Evolutionary conservation across 2,329 filamentous ascomycete species (phyloP), one percentile per base, ranked within the genome.

Genomic region (Penicillium nordicum): DNA sequence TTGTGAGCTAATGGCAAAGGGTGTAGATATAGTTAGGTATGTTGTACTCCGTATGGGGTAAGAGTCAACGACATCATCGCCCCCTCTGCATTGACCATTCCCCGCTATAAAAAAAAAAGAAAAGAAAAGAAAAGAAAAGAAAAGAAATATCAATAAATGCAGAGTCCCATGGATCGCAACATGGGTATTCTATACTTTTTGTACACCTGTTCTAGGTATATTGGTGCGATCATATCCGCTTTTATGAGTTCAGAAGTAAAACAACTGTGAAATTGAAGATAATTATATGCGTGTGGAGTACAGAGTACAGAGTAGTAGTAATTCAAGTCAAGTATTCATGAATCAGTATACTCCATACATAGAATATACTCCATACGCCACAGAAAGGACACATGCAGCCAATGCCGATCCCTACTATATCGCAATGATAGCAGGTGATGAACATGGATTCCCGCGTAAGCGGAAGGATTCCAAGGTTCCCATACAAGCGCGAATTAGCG

Each of bases 21-120:
- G 29, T 34, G 12, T 34, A 34, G 30, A 14, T 18, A 18, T 18
- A 18, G 18, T 18, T 34, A 34, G 32, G 14, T 12, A 27, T 25
- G 40, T 11, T 43, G 41, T 29, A 29, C 41, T 43, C 38, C 21
- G 21, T 25, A 44, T 44, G 42, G 25, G 25, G 25, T 29, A 44
- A 12, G 25, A 44, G 25, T 29, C 16, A 23, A 38, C 55, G 80
- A 84, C 62, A 74, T 83, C 25, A 54, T 59, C 4, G 23, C 36
- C 25, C 23, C 36, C 21, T 38, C 51, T 44, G 57, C 53, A 59
- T 61, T 41, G 55, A 27, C 58, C 53, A 58, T 54, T 55, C 55
- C 55, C 60, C 53, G 50, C 53, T 18, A 50, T 51, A 54, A 52
- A 46, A 46, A 52, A 11, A 16, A 32, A 32, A 18, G n/a, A 9